Conservation (phyloP, 148 eudicot species). For the Salicornia ramosissima region DNA sequence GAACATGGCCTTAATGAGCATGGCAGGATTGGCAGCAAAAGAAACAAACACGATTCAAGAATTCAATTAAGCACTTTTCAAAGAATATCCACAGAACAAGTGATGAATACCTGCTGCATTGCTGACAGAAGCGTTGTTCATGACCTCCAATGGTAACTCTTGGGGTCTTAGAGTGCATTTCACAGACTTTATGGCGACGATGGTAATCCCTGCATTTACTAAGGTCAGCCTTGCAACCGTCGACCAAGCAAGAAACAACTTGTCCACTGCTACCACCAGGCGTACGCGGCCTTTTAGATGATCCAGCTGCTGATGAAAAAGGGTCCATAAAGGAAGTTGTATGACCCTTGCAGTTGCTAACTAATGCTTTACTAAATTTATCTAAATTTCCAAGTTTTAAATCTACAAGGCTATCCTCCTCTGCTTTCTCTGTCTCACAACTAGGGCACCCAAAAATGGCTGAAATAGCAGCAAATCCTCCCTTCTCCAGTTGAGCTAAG, state of each 20-base stretch:
- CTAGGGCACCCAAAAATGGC: conserved; percentile 26
- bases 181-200: conserved; percentile 74
- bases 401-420: conserved; percentile 33
- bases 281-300: conserved; percentile 51
- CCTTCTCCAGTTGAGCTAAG: conserved; percentile 33
- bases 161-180: conserved; percentile 61
- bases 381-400: conserved; percentile 45
- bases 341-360: conserved; percentile 23
- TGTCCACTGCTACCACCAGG: conserved; percentile 32
- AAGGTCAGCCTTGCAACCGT: conserved; percentile 60
- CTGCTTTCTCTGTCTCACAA: conserved; percentile 17
- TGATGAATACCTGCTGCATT: conserved; percentile 58
- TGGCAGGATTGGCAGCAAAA: conserved; percentile 9
- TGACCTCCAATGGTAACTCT: conserved; percentile 50
- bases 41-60: background rate
- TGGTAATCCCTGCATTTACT: conserved; percentile 63
- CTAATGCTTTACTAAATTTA: conserved; percentile 23
- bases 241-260: conserved; percentile 47
- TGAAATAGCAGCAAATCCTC: conserved; percentile 28
- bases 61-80: background rate
- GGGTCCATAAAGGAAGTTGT: conserved; percentile 32
- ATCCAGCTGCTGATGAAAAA: conserved; percentile 30
- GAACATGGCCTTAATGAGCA: background rate
- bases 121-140: conserved; percentile 69
- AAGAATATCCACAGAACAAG: background rate